Evolutionary conservation across 2,329 filamentous ascomycete species (phyloP).

Genomic region (Pestalotiopsis sp.): DNA sequence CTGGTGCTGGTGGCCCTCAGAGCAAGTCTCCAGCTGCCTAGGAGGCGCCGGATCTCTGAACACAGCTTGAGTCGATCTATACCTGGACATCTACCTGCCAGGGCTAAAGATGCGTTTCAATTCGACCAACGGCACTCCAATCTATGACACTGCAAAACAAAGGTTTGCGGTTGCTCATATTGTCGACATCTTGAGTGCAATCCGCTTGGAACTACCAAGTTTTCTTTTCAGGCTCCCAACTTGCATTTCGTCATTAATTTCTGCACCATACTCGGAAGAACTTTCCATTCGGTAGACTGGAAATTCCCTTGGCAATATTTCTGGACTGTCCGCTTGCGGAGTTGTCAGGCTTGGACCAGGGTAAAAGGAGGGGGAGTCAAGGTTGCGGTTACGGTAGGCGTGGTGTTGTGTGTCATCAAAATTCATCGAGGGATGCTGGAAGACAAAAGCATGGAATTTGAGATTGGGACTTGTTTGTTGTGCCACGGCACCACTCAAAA

Average conservation of each 20-base stretch:
- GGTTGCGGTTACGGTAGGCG: slow-evolving; percentile 32
- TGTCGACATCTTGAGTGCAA: neutral
- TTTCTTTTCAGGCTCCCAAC: neutral
- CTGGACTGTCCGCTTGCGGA: slow-evolving; percentile 42
- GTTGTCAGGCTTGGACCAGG: slow-evolving; percentile 44
- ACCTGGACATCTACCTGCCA: neutral
- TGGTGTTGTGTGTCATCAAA: slow-evolving; percentile 28
- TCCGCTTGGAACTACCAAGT: neutral
- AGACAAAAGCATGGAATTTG: slow-evolving; percentile 36
- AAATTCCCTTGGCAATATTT: slow-evolving; percentile 35
- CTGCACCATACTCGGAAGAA: slow-evolving; percentile 41
- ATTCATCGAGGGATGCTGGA: slow-evolving; percentile 40
- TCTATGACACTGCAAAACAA: neutral
- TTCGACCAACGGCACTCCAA: neutral
- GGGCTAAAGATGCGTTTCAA: neutral
- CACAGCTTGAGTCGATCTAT: neutral
- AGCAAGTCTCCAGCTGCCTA: slow-evolving; percentile 58
- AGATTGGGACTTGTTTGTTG: slow-evolving; percentile 10
- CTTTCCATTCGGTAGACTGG: slow-evolving; percentile 44
- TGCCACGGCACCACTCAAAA: slow-evolving; percentile 1
- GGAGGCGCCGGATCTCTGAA: neutral
- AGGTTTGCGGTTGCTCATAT: neutral
- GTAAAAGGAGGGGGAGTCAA: slow-evolving; percentile 35
- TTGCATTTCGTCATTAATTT: slow-evolving; percentile 25
- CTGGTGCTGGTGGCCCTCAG: slow-evolving; percentile 46